Conservation (phyloP, 371 early-diverging fungal genomes). For the Mortierella polycephala region DNA sequence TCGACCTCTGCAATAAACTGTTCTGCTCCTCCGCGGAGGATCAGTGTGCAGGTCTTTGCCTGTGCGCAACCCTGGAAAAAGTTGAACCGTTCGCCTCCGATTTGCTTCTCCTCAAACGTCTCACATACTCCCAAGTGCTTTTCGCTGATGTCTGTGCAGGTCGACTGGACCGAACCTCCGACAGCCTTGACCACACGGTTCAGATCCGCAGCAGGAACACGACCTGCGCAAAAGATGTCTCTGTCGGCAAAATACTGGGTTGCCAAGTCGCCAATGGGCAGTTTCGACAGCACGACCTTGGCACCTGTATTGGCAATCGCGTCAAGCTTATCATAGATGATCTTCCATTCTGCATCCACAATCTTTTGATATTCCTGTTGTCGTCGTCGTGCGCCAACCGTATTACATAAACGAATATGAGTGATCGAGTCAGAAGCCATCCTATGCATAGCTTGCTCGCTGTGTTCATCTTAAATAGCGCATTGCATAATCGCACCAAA, state of each 20-base stretch:
- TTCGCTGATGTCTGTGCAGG: conserved; percentile 87
- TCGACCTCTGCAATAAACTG: conserved; percentile 99
- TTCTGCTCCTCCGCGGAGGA: conserved; percentile 99
- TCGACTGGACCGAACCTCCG: conserved; percentile 94
- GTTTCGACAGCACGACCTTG: conserved; percentile 98
- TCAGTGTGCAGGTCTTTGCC: conserved; percentile 96
- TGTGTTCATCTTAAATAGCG: no score
- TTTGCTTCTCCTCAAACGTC: conserved; percentile 97
- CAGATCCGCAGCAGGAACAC: conserved; percentile 96
- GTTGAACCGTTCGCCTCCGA: conserved; percentile 99
- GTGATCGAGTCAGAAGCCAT: no score
- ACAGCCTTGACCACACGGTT: conserved; percentile 95
- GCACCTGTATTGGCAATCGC: conserved; percentile 98
- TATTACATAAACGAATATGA: not conserved
- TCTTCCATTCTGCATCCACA: conserved; percentile 99
- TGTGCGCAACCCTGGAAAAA: conserved; percentile 93
- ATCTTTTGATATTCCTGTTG: conserved; percentile 97
- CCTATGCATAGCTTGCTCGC: no score
- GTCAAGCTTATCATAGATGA: conserved; percentile 99
- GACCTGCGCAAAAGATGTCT: conserved; percentile 99
- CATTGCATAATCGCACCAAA: not conserved
- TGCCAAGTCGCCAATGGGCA: conserved; percentile 99
- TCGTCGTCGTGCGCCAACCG: not conserved
- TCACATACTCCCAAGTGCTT: conserved; percentile 92
- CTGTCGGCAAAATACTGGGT: conserved; percentile 99